A percentile compares a stretch with the other conserved stretches of the same genome.
These are phyloP conservation scores for Boletus barrowsii DNA, from an alignment of 768 basidiomycete genomes.

Conservation along the genomic window DNA sequence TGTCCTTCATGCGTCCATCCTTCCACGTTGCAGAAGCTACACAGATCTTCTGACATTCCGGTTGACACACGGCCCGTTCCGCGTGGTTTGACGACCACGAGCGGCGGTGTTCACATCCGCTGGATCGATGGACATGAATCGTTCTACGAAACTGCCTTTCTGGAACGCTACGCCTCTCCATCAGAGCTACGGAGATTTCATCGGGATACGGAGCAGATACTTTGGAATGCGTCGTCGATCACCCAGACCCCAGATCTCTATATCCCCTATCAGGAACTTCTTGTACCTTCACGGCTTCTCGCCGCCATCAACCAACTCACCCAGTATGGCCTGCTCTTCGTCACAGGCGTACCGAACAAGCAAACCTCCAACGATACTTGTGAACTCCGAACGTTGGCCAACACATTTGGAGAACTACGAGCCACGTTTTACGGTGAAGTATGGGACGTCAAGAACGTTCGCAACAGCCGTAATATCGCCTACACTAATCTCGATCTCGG, in stretches of 20 bases:
- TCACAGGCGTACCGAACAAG: constrained; percentile 64
- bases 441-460: constrained; percentile 83
- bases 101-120: constrained; percentile 45
- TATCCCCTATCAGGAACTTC: constrained; percentile 52
- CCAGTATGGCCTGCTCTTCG: constrained; percentile 70
- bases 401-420: constrained; percentile 70
- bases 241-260: constrained; percentile 43
- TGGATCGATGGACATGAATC: constrained; percentile 66
- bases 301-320: constrained; percentile 65
- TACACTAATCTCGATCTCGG: constrained; percentile 90
- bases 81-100: constrained; percentile 39
- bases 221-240: constrained; percentile 48
- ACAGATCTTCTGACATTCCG: constrained; percentile 64
- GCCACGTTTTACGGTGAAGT: constrained; percentile 86
- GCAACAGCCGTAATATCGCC: constrained; percentile 83
- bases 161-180: constrained; percentile 46
- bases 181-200: constrained; percentile 41
- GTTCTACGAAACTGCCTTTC: constrained; percentile 46
- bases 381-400: constrained; percentile 64
- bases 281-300: constrained; percentile 44
- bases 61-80: constrained; percentile 43
- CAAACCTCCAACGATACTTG: constrained; percentile 60
- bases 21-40: constrained; percentile 73
- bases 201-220: constrained; percentile 34
- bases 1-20: constrained; percentile 74